Evolutionary conservation across 2,329 filamentous ascomycete species (phyloP).

Genomic region (Colletotrichum euphorbiae): DNA sequence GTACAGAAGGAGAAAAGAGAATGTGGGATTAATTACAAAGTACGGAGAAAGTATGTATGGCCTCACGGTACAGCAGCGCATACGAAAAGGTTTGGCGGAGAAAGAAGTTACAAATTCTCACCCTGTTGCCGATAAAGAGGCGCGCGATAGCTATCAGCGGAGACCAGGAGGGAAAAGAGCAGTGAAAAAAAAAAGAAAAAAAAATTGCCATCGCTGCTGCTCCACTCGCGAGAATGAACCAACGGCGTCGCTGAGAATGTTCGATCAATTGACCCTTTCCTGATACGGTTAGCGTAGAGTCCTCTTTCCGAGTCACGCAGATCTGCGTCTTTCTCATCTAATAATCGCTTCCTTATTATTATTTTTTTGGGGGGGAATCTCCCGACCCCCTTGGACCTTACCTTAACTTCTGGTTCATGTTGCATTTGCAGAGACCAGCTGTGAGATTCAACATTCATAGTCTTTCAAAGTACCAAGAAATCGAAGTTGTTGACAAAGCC

Average conservation of each 20-base stretch:
- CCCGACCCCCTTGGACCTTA: too few species aligned
- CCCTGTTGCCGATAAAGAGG: too few species aligned
- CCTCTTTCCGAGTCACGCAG: background rate
- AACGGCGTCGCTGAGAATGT: constrained; percentile 22
- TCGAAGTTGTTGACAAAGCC: too few species aligned
- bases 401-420: too few species aligned
- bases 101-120: background rate
- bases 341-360: too few species aligned
- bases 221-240: constrained; percentile 11
- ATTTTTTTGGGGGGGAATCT: too few species aligned
- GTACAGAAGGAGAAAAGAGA: constrained; percentile 18
- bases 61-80: constrained; percentile 8
- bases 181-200: background rate
- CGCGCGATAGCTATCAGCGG: too few species aligned
- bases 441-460: too few species aligned
- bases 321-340: background rate
- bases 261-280: background rate
- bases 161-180: background rate
- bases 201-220: constrained; percentile 23
- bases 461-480: too few species aligned
- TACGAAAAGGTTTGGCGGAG: background rate
- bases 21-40: constrained; percentile 34
- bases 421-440: too few species aligned
- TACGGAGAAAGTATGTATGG: constrained; percentile 26
- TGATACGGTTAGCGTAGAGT: background rate